Evolutionary conservation across 306 rosid species (phyloP).

Genomic region (Casuarina glauca): DNA sequence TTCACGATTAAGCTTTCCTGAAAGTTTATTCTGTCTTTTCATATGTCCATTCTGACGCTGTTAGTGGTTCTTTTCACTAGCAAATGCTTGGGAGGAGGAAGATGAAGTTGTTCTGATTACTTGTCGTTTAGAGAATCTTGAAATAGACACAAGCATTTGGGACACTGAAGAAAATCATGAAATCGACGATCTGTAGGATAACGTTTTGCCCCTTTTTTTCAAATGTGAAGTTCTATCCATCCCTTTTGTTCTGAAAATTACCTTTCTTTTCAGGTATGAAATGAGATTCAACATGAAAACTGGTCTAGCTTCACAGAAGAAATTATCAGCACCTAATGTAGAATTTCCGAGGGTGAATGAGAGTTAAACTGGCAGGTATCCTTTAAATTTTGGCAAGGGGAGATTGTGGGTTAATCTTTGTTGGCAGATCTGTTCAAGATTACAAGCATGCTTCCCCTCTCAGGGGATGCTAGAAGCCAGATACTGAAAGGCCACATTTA

Average conservation of each 20-base stretch:
- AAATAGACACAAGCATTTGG: slow-evolving; percentile 67
- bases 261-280: slow-evolving; percentile 65
- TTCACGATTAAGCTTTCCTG: not conserved
- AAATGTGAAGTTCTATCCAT: slow-evolving; percentile 4
- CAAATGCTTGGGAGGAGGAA: slow-evolving; percentile 99
- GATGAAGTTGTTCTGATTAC: slow-evolving; percentile 93
- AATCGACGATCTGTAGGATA: slow-evolving; percentile 71
- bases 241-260: slow-evolving; percentile 19
- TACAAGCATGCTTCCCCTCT: not conserved
- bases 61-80: slow-evolving; percentile 33
- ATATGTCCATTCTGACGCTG: slow-evolving; percentile 27
- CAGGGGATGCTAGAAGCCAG: not conserved
- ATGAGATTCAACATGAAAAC: slow-evolving; percentile 87
- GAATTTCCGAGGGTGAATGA: slow-evolving; percentile 97
- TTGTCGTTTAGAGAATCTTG: slow-evolving; percentile 71
- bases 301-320: slow-evolving; percentile 75
- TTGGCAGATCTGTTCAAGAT: not conserved
- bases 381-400: slow-evolving; percentile 3
- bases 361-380: slow-evolving; percentile 89
- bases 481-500: not conserved
- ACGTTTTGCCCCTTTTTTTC: slow-evolving; percentile 11
- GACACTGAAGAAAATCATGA: slow-evolving; percentile 68
- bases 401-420: slow-evolving; percentile 1
- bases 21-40: slow-evolving; percentile 8
- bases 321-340: slow-evolving; percentile 67